Evolutionary conservation across 345 rosid species (phyloP).

Genomic region (Raphanus sativus): DNA sequence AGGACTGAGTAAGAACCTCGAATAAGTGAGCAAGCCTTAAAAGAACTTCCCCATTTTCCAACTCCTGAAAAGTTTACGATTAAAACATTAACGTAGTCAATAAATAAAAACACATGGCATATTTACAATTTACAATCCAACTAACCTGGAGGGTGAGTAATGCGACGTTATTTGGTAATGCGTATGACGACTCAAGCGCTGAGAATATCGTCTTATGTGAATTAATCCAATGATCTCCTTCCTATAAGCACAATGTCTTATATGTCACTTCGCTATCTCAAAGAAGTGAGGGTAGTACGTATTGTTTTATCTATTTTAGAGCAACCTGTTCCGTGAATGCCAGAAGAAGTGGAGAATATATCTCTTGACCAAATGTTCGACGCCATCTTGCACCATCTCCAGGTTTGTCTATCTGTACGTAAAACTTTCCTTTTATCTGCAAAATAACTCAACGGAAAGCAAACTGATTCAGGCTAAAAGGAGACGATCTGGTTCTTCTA

Average conservation of each 20-base stretch:
- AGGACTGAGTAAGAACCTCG: slow-evolving; percentile 53
- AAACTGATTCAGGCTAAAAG: slow-evolving; percentile 6
- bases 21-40: slow-evolving; percentile 89
- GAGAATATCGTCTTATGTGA: slow-evolving; percentile 60
- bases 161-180: slow-evolving; percentile 72
- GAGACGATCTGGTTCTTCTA: neutral
- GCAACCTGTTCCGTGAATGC: slow-evolving; percentile 87
- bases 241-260: slow-evolving; percentile 45
- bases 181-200: slow-evolving; percentile 68
- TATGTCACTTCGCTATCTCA: slow-evolving; percentile 5
- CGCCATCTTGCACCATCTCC: slow-evolving; percentile 98
- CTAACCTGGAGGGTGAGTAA: slow-evolving; percentile 84
- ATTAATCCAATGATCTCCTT: slow-evolving; percentile 57
- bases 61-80: slow-evolving; percentile 52
- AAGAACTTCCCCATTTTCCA: slow-evolving; percentile 72
- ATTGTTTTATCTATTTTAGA: neutral
- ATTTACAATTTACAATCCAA: neutral
- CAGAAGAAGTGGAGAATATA: slow-evolving; percentile 81
- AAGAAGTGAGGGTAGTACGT: neutral
- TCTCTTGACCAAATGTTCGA: slow-evolving; percentile 59
- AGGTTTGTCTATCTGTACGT: slow-evolving; percentile 60
- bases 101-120: neutral
- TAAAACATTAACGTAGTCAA: neutral
- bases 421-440: slow-evolving; percentile 80
- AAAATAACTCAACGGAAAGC: slow-evolving; percentile 22